phyloP scores from a whole-genome alignment of 2,329 filamentous ascomycete species.

The Aaosphaeria arxii region DNA sequence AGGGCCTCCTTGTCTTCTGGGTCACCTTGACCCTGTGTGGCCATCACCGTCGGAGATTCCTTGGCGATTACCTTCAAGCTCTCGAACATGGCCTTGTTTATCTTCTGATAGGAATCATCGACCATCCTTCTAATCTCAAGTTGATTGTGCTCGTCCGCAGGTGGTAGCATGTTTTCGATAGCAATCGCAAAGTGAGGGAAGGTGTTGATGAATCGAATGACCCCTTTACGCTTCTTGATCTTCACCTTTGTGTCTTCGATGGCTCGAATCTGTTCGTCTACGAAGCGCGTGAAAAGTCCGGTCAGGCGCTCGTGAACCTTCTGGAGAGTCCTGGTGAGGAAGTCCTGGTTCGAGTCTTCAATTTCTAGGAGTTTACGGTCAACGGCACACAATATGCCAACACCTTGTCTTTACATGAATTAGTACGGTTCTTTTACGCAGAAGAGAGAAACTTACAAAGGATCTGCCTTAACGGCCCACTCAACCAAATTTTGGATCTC shows the following conservation, averaged over 20 bases:
- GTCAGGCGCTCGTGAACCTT: conserved; percentile 74
- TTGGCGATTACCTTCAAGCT: conserved; percentile 92
- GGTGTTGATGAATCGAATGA: conserved; percentile 91
- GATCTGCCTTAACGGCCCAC: conserved; percentile 77
- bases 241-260: conserved; percentile 99
- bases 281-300: conserved; percentile 77
- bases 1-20: conserved; percentile 93
- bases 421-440: neutral
- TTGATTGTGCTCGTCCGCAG: conserved; percentile 51
- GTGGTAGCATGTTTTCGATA: conserved; percentile 76
- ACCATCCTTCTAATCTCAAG: conserved; percentile 71
- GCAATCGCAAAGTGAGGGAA: conserved; percentile 84
- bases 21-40: conserved; percentile 56
- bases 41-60: conserved; percentile 54
- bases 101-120: conserved; percentile 81
- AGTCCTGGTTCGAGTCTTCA: conserved; percentile 90
- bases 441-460: conserved; percentile 61
- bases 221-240: conserved; percentile 96
- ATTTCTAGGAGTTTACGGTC: conserved; percentile 77
- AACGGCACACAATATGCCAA: conserved; percentile 78
- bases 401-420: conserved; percentile 66
- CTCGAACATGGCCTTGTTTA: conserved; percentile 96
- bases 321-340: conserved; percentile 74
- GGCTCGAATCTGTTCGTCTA: conserved; percentile 90
- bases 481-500: conserved; percentile 79